These are phyloP conservation scores for Colletotrichum camelliae DNA, from an alignment of 2,329 filamentous ascomycete genomes.

Conservation along the genomic window DNA sequence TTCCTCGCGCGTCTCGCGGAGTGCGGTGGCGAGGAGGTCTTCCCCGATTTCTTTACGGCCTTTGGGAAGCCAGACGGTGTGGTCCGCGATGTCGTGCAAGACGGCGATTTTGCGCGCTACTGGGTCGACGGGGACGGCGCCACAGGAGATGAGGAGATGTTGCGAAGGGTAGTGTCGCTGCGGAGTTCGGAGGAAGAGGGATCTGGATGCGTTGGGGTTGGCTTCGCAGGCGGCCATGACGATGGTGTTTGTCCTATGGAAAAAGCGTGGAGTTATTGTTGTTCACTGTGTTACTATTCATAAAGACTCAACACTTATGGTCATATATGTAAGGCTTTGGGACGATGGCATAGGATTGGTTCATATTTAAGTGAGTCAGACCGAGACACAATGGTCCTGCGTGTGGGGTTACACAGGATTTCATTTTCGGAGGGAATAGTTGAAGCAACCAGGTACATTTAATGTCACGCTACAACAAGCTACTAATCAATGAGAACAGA, in stretches of 20 bases:
- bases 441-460: not conserved
- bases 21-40: conserved; percentile 42
- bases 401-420: accelerated
- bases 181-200: not conserved
- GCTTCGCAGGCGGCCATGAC: not conserved
- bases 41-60: conserved; percentile 54
- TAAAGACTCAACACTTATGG: accelerated
- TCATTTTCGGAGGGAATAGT: accelerated
- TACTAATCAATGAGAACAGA: no score
- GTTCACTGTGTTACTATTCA: not conserved
- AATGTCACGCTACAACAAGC: no score
- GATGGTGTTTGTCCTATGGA: not conserved
- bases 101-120: conserved; percentile 35
- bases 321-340: not conserved
- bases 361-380: not conserved
- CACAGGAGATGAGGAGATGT: conserved; percentile 31
- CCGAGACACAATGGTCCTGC: no score
- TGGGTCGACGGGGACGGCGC: conserved; percentile 49
- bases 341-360: not conserved
- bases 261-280: not conserved
- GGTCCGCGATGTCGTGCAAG: conserved; percentile 47
- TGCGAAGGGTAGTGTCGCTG: not conserved
- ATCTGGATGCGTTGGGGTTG: not conserved
- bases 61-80: conserved; percentile 50
- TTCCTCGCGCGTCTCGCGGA: conserved; percentile 54